Percentiles rank a stretch among this genome's conserved stretches.
Evolutionary conservation across 352 stramenopile species (phyloP).

Genomic region (Globisporangium yorkense): DNA sequence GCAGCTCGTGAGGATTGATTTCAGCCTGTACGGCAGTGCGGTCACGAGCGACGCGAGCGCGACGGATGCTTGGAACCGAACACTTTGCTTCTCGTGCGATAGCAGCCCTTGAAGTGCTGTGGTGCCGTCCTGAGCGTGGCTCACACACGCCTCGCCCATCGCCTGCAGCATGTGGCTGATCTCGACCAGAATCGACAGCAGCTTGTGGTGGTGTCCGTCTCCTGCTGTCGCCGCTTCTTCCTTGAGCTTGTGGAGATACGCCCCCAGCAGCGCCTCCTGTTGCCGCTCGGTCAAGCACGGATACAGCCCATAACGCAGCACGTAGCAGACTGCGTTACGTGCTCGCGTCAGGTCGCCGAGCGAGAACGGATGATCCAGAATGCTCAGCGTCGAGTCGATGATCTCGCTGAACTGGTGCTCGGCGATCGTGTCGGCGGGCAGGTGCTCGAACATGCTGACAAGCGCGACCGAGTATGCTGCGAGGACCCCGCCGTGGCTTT

Average conservation of each 20-base stretch:
- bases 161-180: constrained; percentile 64
- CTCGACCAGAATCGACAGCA: constrained; percentile 52
- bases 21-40: constrained; percentile 57
- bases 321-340: constrained; percentile 72
- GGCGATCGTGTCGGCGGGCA: constrained; percentile 53
- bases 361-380: constrained; percentile 70
- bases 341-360: constrained; percentile 70
- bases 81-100: constrained; percentile 67
- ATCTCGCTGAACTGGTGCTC: constrained; percentile 66
- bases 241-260: constrained; percentile 49
- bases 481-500: constrained; percentile 63
- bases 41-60: constrained; percentile 57
- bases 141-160: constrained; percentile 54
- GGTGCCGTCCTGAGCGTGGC: constrained; percentile 32
- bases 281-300: constrained; percentile 59
- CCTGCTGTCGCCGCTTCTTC: constrained; percentile 24
- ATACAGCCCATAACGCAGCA: constrained; percentile 62
- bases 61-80: constrained; percentile 64
- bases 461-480: constrained; percentile 67
- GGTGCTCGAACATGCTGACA: constrained; percentile 68
- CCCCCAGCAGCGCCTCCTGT: constrained; percentile 52
- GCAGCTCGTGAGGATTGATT: constrained; percentile 37
- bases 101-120: constrained; percentile 35
- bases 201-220: constrained; percentile 61
- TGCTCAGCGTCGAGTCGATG: constrained; percentile 49